Evolutionary conservation across 106 monocot species (phyloP).

Genomic region (Alisma plantagoaquatica): DNA sequence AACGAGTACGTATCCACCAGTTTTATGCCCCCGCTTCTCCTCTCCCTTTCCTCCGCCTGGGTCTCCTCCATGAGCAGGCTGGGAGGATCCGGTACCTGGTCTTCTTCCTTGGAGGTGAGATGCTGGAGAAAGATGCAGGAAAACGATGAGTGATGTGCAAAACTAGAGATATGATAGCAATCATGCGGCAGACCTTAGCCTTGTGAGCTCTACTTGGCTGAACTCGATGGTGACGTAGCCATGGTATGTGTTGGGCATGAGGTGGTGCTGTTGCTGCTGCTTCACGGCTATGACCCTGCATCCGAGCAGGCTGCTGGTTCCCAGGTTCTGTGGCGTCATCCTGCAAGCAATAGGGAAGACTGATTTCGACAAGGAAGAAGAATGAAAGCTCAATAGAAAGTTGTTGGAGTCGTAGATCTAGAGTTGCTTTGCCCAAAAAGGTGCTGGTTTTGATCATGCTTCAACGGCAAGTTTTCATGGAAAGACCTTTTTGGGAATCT

Average conservation of each 20-base stretch:
- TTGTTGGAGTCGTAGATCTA: no score
- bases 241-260: no score
- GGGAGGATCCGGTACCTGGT: constrained; percentile 18
- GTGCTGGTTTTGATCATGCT: no score
- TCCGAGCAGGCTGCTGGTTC: constrained; percentile 2
- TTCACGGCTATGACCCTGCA: constrained; percentile 21
- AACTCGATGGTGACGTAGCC: constrained; percentile 15
- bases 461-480: no score
- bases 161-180: no score
- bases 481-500: no score
- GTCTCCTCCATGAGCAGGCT: constrained; percentile 9
- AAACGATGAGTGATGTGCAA: no score
- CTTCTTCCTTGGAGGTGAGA: constrained; percentile 15
- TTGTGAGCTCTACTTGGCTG: constrained; percentile 19
- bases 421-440: no score
- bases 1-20: no score
- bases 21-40: no score
- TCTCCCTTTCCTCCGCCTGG: constrained; percentile 15
- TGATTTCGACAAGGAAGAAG: no score
- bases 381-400: no score
- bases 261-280: not conserved
- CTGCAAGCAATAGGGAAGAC: constrained; percentile 1
- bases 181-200: constrained; percentile 9
- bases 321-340: constrained; percentile 3
- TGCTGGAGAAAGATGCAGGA: constrained; percentile 10